phyloP scores from a whole-genome alignment of 2,329 filamentous ascomycete genomes.

The Aspergillus brasiliensis region DNA sequence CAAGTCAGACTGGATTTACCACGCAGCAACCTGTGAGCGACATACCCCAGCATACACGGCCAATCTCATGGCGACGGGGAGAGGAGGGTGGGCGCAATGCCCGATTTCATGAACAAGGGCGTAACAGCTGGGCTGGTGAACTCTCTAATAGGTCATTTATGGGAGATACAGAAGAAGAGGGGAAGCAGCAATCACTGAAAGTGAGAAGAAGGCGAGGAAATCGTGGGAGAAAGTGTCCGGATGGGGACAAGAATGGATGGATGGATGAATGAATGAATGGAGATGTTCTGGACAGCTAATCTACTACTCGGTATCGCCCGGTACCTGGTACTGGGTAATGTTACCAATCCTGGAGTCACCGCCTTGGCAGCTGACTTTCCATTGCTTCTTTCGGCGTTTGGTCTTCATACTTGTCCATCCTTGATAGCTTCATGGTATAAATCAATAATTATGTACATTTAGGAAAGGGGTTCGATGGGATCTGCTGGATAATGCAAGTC shows the following conservation, averaged over 20 bases:
- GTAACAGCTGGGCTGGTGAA: slow-evolving; percentile 1
- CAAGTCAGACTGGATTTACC: slow-evolving; percentile 9
- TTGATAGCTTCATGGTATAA: background rate
- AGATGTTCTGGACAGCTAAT: slow-evolving; percentile 31
- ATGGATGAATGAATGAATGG: slow-evolving; percentile 3
- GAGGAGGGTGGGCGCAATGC: slow-evolving; percentile 23
- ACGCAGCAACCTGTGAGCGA: slow-evolving; percentile 10
- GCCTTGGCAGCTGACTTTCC: background rate
- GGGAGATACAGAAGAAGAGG: background rate
- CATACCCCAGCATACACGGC: slow-evolving; percentile 56
- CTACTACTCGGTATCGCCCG: slow-evolving; percentile 7
- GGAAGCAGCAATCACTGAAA: slow-evolving; percentile 1
- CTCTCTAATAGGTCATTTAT: slow-evolving; percentile 23
- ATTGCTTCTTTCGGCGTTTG: background rate
- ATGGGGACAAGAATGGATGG: background rate
- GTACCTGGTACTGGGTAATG: slow-evolving; percentile 18
- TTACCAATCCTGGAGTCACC: slow-evolving; percentile 18
- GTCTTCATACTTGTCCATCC: background rate
- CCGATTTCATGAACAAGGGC: slow-evolving; percentile 32
- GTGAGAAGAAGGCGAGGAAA: slow-evolving; percentile 5
- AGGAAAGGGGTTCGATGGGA: too few species aligned
- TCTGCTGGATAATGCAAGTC: too few species aligned
- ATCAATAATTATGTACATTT: too few species aligned
- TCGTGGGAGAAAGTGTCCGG: slow-evolving; percentile 13
- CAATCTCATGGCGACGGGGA: slow-evolving; percentile 48